Evolutionary conservation across 2,329 filamentous ascomycete species (phyloP).

Genomic region (Fusarium fracticaudum): DNA sequence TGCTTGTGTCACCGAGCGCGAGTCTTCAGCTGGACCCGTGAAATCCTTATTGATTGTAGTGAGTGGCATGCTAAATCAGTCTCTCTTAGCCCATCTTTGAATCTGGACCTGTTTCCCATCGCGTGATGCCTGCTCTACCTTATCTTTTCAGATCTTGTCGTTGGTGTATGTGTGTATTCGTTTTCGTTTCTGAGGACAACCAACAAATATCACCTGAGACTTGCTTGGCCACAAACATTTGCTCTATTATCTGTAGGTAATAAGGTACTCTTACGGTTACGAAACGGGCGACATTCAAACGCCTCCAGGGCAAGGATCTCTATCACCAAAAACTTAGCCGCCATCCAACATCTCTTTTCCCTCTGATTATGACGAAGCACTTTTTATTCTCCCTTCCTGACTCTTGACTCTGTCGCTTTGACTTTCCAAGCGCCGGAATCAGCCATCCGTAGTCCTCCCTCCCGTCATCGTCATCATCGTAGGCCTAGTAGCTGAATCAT

Average conservation of each 20-base stretch:
- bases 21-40: background rate
- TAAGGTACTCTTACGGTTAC: background rate
- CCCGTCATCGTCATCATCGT: slow-evolving; percentile 19
- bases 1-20: slow-evolving; percentile 17
- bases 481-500: slow-evolving; percentile 1
- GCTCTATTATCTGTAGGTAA: background rate
- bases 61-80: slow-evolving; percentile 27
- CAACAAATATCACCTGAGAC: background rate
- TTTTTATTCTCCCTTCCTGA: background rate
- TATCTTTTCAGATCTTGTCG: background rate
- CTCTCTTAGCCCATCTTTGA: slow-evolving; percentile 18
- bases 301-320: background rate
- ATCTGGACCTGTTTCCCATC: background rate
- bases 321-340: slow-evolving; percentile 11
- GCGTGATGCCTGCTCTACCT: slow-evolving; percentile 5
- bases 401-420: background rate
- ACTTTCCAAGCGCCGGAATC: slow-evolving; percentile 8
- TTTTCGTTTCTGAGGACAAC: slow-evolving; percentile 1
- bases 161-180: background rate
- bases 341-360: slow-evolving; percentile 2
- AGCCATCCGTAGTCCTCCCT: slow-evolving; percentile 6
- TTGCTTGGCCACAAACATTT: background rate
- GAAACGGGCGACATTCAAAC: slow-evolving; percentile 14
- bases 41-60: background rate
- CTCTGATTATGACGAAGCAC: background rate